phyloP scores from a whole-genome alignment of 1,139 yeast genomes.

The Lodderomyces orthopsilosis region DNA sequence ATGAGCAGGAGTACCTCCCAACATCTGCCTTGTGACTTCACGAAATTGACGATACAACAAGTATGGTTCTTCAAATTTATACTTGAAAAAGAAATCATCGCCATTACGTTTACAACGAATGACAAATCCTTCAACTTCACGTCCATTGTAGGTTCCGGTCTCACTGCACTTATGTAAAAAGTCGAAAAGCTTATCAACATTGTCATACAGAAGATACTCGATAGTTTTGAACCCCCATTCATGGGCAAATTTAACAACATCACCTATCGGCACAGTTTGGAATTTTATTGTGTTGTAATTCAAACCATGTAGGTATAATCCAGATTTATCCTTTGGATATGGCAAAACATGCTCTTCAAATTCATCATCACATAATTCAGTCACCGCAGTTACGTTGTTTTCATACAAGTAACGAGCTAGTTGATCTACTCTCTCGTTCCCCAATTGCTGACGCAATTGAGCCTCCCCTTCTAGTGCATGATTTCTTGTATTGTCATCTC shows the following conservation, averaged over 20 bases:
- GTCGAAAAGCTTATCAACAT: constrained; percentile 39
- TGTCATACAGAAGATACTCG: constrained; percentile 39
- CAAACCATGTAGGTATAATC: constrained; percentile 86
- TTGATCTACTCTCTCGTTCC: constrained; percentile 29
- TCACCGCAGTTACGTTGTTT: constrained; percentile 75
- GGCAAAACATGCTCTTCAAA: constrained; percentile 94
- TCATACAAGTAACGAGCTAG: constrained; percentile 56
- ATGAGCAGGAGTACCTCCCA: constrained; percentile 40
- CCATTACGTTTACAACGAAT: constrained; percentile 51
- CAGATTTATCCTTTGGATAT: constrained; percentile 65
- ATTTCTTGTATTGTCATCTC: constrained; percentile 48
- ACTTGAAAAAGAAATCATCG: constrained; percentile 72
- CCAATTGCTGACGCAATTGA: constrained; percentile 56
- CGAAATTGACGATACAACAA: constrained; percentile 86
- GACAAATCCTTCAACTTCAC: constrained; percentile 92
- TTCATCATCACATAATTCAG: constrained; percentile 87
- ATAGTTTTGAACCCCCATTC: constrained; percentile 71
- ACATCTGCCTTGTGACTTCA: constrained; percentile 69
- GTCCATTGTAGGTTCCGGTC: constrained; percentile 68
- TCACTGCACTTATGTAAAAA: constrained; percentile 58
- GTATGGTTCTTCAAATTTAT: constrained; percentile 94
- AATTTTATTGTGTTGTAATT: constrained; percentile 68
- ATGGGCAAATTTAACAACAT: constrained; percentile 59
- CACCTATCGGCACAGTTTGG: constrained; percentile 57
- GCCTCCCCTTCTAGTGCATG: constrained; percentile 75